Conservation (phyloP, 306 rosid genomes). For the Vachellia collinsii region DNA sequence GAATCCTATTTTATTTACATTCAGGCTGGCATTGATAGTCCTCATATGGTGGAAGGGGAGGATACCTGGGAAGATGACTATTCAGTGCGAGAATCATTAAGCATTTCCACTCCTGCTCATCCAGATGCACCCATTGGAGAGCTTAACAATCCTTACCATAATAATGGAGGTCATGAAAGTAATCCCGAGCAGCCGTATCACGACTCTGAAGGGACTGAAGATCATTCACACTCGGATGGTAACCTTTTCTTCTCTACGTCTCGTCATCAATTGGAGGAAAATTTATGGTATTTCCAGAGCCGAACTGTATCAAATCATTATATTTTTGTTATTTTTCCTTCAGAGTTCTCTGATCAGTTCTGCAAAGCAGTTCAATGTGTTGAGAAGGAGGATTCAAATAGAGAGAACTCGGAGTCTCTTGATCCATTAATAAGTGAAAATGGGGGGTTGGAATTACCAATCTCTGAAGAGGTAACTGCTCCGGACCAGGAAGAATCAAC, state of each 20-base stretch:
- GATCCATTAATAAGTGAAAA: constrained; percentile 41
- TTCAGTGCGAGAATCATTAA: constrained; percentile 74
- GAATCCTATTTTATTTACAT: constrained; percentile 29
- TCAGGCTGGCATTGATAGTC: constrained; percentile 49
- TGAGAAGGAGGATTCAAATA: constrained; percentile 65
- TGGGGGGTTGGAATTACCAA: constrained; percentile 40
- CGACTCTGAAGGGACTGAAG: constrained; percentile 24
- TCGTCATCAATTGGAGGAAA: constrained; percentile 36
- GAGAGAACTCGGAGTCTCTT: constrained; percentile 47
- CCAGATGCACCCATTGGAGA: constrained; percentile 44
- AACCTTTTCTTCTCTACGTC: constrained; percentile 35
- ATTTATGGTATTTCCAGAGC: constrained; percentile 29
- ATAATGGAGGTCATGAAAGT: constrained; percentile 50
- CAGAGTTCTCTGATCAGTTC: constrained; percentile 57
- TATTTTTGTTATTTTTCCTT: constrained; percentile 29
- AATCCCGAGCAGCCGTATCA: constrained; percentile 36
- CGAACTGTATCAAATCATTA: constrained; percentile 18
- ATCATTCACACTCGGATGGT: constrained; percentile 51
- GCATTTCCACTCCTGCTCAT: constrained; percentile 52
- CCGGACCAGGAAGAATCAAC: constrained; percentile 53
- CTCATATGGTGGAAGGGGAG: constrained; percentile 50
- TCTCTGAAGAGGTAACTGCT: constrained; percentile 42
- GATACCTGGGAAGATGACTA: constrained; percentile 72
- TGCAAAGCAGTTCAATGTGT: constrained; percentile 88
- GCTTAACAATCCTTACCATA: constrained; percentile 66